Conservation (phyloP, 768 basidiomycete species). For the Leccinum rimulosum region DNA sequence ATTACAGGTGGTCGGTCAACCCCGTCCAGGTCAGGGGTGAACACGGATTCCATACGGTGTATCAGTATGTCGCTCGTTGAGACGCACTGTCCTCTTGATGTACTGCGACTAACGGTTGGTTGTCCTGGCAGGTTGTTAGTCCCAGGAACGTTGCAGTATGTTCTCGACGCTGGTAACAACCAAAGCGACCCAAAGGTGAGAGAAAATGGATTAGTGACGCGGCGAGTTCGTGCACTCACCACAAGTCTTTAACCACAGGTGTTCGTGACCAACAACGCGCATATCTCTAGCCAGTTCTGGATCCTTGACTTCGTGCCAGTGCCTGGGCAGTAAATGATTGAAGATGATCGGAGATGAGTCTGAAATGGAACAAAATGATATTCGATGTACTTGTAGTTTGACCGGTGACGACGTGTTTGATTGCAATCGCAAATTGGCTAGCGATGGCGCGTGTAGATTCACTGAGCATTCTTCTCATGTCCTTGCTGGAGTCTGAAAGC, state of each 20-base stretch:
- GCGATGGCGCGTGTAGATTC: background rate
- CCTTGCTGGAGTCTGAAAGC: background rate
- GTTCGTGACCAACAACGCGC: slow-evolving; percentile 1
- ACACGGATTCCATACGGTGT: background rate
- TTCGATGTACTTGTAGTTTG: background rate
- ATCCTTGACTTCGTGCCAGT: background rate
- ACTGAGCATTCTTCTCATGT: background rate
- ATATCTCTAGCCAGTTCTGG: background rate
- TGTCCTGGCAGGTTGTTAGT: background rate
- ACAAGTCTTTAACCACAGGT: background rate
- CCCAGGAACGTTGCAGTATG: background rate
- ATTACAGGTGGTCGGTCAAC: slow-evolving; percentile 1
- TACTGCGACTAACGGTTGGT: background rate
- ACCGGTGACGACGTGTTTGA: background rate
- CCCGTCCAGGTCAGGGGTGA: background rate
- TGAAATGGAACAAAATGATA: background rate
- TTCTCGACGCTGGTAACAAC: background rate
- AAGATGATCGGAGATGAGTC: background rate
- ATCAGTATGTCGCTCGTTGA: background rate
- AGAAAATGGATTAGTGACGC: background rate
- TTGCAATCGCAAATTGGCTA: background rate
- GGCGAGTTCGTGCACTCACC: background rate
- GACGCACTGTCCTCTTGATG: background rate
- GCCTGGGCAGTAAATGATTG: background rate
- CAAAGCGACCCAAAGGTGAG: background rate